Base-by-base conservation (phyloP, 148 eudicot species). In the Bassia scoparia region DNA sequence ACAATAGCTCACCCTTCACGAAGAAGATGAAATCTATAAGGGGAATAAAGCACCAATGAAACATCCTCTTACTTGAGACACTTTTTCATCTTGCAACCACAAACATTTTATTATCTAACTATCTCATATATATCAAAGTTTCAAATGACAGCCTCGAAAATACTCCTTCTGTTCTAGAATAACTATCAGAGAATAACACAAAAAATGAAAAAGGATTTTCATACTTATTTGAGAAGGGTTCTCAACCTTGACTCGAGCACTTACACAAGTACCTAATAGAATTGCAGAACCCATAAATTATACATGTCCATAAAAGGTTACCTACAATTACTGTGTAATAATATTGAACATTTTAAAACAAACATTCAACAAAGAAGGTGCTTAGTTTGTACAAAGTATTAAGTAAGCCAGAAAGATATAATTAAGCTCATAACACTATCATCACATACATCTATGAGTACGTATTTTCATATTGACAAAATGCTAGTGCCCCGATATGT, bases 1-100 rank as follows among this genome's bases (percentile, higher is more conserved):
- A 85, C 97, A 92, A 79, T 85, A 87, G 77, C 89, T 84, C 74
- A 78, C 82, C 80, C 97, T 88, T 81, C 72, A 73, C 35, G 77
- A 54, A 53, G 74, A 77, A 50, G 72, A 67, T 31, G 82, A 80
- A 78, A 48, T 72, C 89, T 88, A 77, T 20, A 80, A 62, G 71
- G 56, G 18, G 56, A 63, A 46, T 55, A 54, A 7, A 70, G 31
- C 34, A 49, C 46, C 46, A 31, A 43, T 55, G 56, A 69, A 23
- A 44, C 55, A 79, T 35, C 52, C 26, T 48, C 35, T 72, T 34
- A 24, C 31, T 56, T 55, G 24, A 54, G 43, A 30, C 23, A 29
- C 50, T 5, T 50, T 13, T 18, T 65, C 6, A 76, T 63, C 60
- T 44, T 49, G 18, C 12, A 76, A 27, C 52, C 35, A 49, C 62